A percentile compares a stretch with the other conserved stretches of the same genome.
Conservation (phyloP, 1,284 basidiomycete genomes). For the Apiotrichum sp. region DNA sequence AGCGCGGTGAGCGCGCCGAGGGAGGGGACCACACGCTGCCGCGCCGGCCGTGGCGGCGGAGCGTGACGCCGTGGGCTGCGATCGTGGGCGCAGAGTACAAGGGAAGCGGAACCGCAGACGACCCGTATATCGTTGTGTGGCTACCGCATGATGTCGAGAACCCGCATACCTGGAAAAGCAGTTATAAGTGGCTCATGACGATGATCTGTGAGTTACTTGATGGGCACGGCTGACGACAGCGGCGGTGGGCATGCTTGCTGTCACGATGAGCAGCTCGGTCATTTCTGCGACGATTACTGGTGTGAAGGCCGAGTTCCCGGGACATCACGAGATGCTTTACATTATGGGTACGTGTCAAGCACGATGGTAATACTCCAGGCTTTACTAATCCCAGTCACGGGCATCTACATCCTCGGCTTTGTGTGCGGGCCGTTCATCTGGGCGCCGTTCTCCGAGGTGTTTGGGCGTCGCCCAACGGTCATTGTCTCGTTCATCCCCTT, state of each 20-base stretch:
- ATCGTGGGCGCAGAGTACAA: constrained; percentile 5
- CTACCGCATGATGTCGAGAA: constrained; percentile 27
- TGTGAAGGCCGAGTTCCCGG: constrained; percentile 18
- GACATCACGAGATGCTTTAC: constrained; percentile 15
- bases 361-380: not conserved
- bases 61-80: constrained; percentile 7
- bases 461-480: constrained; percentile 40
- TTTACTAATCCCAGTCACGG: constrained; percentile 11
- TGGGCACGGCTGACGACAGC: not conserved
- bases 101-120: constrained; percentile 36
- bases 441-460: constrained; percentile 34
- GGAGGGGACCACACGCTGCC: constrained; percentile 3
- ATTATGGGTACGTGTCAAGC: constrained; percentile 9
- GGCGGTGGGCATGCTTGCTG: constrained; percentile 16
- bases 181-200: constrained; percentile 33
- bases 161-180: constrained; percentile 22
- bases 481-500: constrained; percentile 44
- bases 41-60: constrained; percentile 4
- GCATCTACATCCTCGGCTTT: constrained; percentile 15
- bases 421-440: constrained; percentile 22
- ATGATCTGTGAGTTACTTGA: constrained; percentile 7
- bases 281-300: constrained; percentile 21
- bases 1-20: not conserved
- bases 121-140: constrained; percentile 45
- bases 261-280: constrained; percentile 20